These are phyloP conservation scores for Fusarium miscanthi DNA, from an alignment of 2,329 filamentous ascomycete genomes.

Conservation along the genomic window DNA sequence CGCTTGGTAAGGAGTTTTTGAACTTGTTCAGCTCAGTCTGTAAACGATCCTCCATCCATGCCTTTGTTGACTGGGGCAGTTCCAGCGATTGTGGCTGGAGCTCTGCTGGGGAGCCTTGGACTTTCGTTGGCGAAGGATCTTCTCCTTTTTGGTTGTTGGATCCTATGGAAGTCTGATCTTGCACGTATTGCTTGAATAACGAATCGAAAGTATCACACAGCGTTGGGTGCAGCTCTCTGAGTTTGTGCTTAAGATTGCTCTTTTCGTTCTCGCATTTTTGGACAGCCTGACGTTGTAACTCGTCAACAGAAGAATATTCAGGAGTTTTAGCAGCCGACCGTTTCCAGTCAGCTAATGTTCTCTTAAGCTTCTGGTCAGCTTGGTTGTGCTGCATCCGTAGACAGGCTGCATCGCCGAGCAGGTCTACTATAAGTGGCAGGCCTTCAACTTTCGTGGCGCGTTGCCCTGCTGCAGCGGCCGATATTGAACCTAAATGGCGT, in stretches of 20 bases:
- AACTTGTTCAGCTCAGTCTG: constrained; percentile 30
- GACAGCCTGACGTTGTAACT: constrained; percentile 33
- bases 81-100: constrained; percentile 10
- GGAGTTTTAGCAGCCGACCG: constrained; percentile 22
- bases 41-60: constrained; percentile 10
- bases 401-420: constrained; percentile 39
- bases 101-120: background rate
- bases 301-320: constrained; percentile 39
- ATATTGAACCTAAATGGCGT: constrained; percentile 3
- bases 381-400: constrained; percentile 32
- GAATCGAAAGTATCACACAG: constrained; percentile 10
- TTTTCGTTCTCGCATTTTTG: constrained; percentile 17
- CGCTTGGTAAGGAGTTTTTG: constrained; percentile 3
- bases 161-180: background rate
- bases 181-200: background rate
- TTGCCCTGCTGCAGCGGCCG: background rate
- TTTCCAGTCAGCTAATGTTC: constrained; percentile 21
- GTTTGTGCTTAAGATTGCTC: constrained; percentile 3
- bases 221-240: constrained; percentile 17
- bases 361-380: constrained; percentile 33
- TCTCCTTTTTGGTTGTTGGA: constrained; percentile 1
- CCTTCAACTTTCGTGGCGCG: background rate
- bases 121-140: background rate
- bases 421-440: constrained; percentile 29
- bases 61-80: constrained; percentile 5